Base-by-base conservation (phyloP, 2,329 filamentous ascomycete species). In the Pseudopithomyces maydicus region DNA sequence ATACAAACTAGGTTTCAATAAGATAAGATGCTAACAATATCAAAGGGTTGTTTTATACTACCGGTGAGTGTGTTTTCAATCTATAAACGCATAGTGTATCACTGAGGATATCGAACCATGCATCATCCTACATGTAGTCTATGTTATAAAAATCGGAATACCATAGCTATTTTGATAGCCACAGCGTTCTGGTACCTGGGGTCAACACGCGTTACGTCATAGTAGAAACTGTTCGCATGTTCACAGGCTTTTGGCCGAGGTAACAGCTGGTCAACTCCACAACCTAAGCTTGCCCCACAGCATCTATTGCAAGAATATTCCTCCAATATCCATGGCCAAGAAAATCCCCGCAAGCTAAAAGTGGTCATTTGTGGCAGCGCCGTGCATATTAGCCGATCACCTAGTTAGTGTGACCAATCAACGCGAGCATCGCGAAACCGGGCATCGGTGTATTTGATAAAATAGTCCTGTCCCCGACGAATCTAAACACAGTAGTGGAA, bases 351-450 rank as follows among this genome's bases (percentile, higher is more conserved):
- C 45, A 55, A 35, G 15, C 23, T 33, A 39, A 20, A 26, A 39
- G 20, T 20, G 46, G 42, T 51, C 39, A 51, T 29, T 35, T 36
- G 52, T 32, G 26, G 44, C n/a, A 11, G 11, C 17, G 23, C 14
- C 17, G 14, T 41, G 33, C 42, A 52, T 23, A 52, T 56, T 56
- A 56, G 47, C 54, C 54, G 54, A 56, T 17, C 8, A 4, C 26
- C 26, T 29, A 29, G 26, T 29, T 20, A 26, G 12, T n/a, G 32
- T 17, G 17, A 26, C 48, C 54, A 56, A 56, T 56, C 42, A 47
- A 12, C 12, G 33, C 33, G 43, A 14, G 0, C 10, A 12, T 17
- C 12, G 7, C 33, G 42, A 42, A 47, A 42, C 43, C 47, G 48
- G 42, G 43, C 33, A 56, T 41, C 50, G 29, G 33, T 20, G 47